Evolutionary conservation across 2,329 filamentous ascomycete species (phyloP).

Genomic region (Monosporascus sp.): DNA sequence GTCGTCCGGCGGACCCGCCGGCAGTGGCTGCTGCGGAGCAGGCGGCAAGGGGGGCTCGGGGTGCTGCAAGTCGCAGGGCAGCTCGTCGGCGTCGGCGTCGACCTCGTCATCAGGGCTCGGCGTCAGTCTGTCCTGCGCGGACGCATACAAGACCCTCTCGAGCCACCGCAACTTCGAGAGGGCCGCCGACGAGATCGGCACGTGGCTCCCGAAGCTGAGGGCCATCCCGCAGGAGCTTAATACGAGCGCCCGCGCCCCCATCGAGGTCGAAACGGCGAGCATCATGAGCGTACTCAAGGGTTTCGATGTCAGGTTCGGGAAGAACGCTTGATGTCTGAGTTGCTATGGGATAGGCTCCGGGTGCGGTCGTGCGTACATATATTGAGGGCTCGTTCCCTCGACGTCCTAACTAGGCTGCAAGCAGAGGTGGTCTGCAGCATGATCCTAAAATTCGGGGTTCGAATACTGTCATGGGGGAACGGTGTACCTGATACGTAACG

Average conservation of each 20-base stretch:
- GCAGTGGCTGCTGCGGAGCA: constrained; percentile 53
- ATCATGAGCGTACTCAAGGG: constrained; percentile 82
- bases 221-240: constrained; percentile 43
- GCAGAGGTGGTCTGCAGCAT: no score
- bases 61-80: constrained; percentile 54
- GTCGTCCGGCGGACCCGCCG: background rate
- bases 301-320: constrained; percentile 70
- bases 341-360: no score
- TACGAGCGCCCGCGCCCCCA: constrained; percentile 46
- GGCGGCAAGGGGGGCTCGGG: constrained; percentile 54
- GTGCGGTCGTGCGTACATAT: no score
- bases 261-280: constrained; percentile 77
- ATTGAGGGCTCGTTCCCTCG: no score
- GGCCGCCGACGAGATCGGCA: constrained; percentile 67
- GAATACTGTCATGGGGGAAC: no score
- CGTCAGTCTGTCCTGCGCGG: constrained; percentile 66
- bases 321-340: constrained; percentile 19
- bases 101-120: constrained; percentile 32
- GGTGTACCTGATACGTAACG: no score
- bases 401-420: no score
- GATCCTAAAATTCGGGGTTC: no score
- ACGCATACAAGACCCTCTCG: constrained; percentile 72
- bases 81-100: constrained; percentile 19
- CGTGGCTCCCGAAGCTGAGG: constrained; percentile 69
- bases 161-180: constrained; percentile 72